Evolutionary conservation across 23 red algal genomes (phyloP).

Genomic region (Chondrus crispus): DNA sequence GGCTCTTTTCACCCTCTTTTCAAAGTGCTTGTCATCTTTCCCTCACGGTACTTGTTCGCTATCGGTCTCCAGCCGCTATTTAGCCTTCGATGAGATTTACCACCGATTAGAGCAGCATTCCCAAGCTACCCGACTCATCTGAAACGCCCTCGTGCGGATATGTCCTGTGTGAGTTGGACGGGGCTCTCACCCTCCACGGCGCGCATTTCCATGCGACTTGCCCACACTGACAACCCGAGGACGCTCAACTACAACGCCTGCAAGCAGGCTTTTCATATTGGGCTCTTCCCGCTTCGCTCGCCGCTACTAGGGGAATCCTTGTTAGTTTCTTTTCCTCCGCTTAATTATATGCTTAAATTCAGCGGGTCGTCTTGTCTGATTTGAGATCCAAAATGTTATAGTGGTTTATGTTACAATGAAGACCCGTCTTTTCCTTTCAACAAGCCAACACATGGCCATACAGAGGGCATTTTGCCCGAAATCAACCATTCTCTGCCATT

Average conservation of each 20-base stretch:
- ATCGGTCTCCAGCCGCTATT: conserved; percentile 90
- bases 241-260: conserved; percentile 45
- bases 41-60: conserved; percentile 95
- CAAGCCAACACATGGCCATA: background rate
- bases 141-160: conserved; percentile 44
- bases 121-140: conserved; percentile 91
- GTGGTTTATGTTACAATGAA: no score
- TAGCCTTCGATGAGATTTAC: conserved; percentile 94
- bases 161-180: conserved; percentile 57
- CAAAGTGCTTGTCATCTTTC: conserved; percentile 85
- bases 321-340: conserved; percentile 96
- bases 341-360: conserved; percentile 96
- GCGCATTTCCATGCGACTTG: conserved; percentile 48
- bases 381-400: conserved; percentile 88
- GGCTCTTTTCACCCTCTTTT: conserved; percentile 84
- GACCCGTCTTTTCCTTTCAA: background rate
- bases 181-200: conserved; percentile 86
- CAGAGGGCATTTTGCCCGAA: no score
- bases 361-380: conserved; percentile 88
- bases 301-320: conserved; percentile 93
- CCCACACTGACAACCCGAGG: conserved; percentile 30
- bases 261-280: conserved; percentile 72
- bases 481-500: no score
- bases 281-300: conserved; percentile 93
- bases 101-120: conserved; percentile 95